Conservation (phyloP, 306 rosid species). For the Rosa chinensis region DNA sequence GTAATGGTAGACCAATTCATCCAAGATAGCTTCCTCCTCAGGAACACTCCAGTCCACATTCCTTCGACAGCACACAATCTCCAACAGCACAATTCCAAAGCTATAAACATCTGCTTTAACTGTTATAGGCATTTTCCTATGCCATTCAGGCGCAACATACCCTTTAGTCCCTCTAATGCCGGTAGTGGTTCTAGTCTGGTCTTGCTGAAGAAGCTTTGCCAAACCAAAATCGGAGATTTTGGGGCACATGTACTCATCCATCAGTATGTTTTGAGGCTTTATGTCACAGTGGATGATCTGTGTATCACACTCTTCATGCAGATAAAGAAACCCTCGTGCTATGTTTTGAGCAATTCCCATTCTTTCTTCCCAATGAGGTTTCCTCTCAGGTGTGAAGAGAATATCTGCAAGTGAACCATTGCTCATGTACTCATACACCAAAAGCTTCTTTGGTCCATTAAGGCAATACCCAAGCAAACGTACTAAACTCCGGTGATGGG, state of each 20-base stretch:
- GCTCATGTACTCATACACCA: slow-evolving; percentile 31
- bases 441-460: slow-evolving; percentile 20
- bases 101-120: slow-evolving; percentile 35
- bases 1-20: slow-evolving; percentile 18
- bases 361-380: slow-evolving; percentile 26
- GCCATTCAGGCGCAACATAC: slow-evolving; percentile 40
- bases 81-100: slow-evolving; percentile 33
- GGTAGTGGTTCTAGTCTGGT: slow-evolving; percentile 30
- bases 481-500: slow-evolving; percentile 31
- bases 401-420: slow-evolving; percentile 33
- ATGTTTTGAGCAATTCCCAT: slow-evolving; percentile 18
- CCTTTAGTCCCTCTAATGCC: slow-evolving; percentile 37
- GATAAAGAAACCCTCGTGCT: slow-evolving; percentile 32
- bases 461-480: slow-evolving; percentile 22
- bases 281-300: slow-evolving; percentile 38
- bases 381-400: slow-evolving; percentile 14
- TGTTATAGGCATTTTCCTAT: slow-evolving; percentile 15
- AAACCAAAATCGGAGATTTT: slow-evolving; percentile 30
- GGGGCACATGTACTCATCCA: slow-evolving; percentile 21
- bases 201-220: slow-evolving; percentile 27
- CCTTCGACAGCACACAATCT: slow-evolving; percentile 23
- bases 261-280: slow-evolving; percentile 37
- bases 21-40: slow-evolving; percentile 27
- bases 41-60: slow-evolving; percentile 17
- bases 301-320: slow-evolving; percentile 33